Evolutionary conservation across 495 filamentous ascomycete species (phyloP).

Genomic region (Penicillium turbatum): DNA sequence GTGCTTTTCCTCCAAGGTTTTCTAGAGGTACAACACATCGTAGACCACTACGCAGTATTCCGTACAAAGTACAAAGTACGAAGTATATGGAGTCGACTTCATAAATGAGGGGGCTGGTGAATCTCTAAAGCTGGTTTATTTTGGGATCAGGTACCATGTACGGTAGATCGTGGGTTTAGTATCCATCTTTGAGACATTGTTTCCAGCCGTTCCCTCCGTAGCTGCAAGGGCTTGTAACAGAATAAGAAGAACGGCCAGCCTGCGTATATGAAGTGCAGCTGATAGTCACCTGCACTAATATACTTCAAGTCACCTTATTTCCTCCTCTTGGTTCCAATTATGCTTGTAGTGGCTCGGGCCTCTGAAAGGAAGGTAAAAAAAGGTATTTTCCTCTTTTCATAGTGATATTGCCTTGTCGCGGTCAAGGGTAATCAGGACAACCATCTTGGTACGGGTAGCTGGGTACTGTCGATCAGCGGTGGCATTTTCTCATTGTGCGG

Average conservation of each 20-base stretch:
- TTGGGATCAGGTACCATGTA: neutral
- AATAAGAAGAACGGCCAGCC: neutral
- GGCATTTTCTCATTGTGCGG: slow-evolving; percentile 7
- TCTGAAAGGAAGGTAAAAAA: neutral
- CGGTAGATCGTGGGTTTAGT: neutral
- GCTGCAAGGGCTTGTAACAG: slow-evolving; percentile 8
- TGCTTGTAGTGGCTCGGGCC: neutral
- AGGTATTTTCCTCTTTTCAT: neutral
- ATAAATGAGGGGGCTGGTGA: slow-evolving; percentile 4
- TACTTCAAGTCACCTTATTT: neutral
- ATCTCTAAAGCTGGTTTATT: neutral
- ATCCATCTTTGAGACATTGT: neutral
- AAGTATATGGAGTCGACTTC: neutral
- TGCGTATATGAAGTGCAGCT: slow-evolving; percentile 2
- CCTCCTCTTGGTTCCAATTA: neutral
- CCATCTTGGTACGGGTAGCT: neutral
- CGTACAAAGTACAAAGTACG: neutral
- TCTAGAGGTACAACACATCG: neutral
- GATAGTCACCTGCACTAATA: neutral
- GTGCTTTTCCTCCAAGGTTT: too few species aligned
- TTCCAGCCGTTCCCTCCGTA: slow-evolving; percentile 3
- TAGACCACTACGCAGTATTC: neutral
- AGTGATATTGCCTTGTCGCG: neutral
- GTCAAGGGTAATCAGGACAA: neutral
- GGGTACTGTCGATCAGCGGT: slow-evolving; percentile 2